Base-by-base conservation (phyloP, 2,329 filamentous ascomycete genomes). In the Chrysosporium keratinophilum region DNA sequence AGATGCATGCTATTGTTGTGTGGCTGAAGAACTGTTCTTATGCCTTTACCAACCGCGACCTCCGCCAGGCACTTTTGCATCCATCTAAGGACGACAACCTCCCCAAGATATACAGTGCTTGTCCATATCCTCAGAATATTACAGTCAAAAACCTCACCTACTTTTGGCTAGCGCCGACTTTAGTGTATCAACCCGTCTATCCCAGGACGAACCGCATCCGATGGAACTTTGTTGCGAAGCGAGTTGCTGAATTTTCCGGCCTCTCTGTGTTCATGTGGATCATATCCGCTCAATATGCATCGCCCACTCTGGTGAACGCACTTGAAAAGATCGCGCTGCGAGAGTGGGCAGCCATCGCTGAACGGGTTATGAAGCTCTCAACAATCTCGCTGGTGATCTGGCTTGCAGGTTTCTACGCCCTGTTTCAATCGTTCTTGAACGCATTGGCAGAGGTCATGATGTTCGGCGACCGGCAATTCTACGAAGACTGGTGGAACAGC, bases 401-500 rank as follows among this genome's bases (percentile, higher is more conserved):
- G 93, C 83, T 98, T 0, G 90, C 90, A 1, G 91, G 93, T 5
- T 98, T 98, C 77, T 97, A 96, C 64, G 93, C 91, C 1, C 73
- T 97, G 12, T 98, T 98, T 73, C 93, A 98, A 66, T 91, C 87
- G 1, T 84, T 87, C 57, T 75, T 98, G 48, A 98, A 98, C 64
- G 88, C 88, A 0, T 75, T 97, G 17, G 91, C 91, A 2, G 93
- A 98, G 69, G 74, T 97, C 11, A 85, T 88, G 75, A 79, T 80
- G 42, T 98, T 98, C 64, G 93, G 85, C 15, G 93, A 98, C 67
- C 81, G 93, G 31, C 86, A 90, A 50, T 98, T 98, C 69, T 98
- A 98, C 69, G 85, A 87, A 37, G 89, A 95, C 65, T 98, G 93
- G 93, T 98, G 93, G 93, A 98, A 98, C 66, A 88, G 84, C 59